Percentiles rank a stretch among this genome's conserved stretches.
These are phyloP conservation scores for Starmerella apicola DNA, from an alignment of 805 yeast species.

Conservation along the genomic window DNA sequence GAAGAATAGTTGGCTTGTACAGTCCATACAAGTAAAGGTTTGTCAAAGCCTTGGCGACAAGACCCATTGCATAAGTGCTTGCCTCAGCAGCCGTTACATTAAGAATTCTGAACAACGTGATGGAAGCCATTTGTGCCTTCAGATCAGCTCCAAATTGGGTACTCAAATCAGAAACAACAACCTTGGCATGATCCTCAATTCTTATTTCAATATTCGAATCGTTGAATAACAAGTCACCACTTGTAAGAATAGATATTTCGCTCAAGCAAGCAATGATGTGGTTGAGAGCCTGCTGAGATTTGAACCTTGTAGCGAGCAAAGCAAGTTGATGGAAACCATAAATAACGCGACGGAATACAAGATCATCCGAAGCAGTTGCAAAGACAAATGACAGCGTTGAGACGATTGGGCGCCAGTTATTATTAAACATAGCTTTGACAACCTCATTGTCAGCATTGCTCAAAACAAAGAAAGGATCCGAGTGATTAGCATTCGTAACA, in stretches of 20 bases:
- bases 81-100: conserved; percentile 41
- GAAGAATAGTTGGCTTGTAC: conserved; percentile 26
- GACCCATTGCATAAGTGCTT: conserved; percentile 44
- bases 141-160: conserved; percentile 80
- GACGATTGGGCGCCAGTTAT: conserved; percentile 51
- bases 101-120: conserved; percentile 69
- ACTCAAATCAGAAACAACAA: conserved; percentile 70
- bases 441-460: conserved; percentile 32
- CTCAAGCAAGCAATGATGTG: conserved; percentile 54
- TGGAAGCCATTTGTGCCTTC: conserved; percentile 81
- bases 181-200: conserved; percentile 36
- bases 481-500: conserved; percentile 20
- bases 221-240: conserved; percentile 27
- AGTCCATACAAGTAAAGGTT: conserved; percentile 62
- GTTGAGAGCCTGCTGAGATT: conserved; percentile 46
- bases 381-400: conserved; percentile 66
- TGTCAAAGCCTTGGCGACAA: conserved; percentile 46
- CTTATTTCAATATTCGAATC: conserved; percentile 27
- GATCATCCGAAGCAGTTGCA: conserved; percentile 82
- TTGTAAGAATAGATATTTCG: conserved; percentile 53
- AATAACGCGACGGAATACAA: conserved; percentile 73
- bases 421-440: conserved; percentile 59
- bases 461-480: conserved; percentile 17
- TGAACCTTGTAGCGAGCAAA: conserved; percentile 55
- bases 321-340: conserved; percentile 81